These are phyloP conservation scores for Amanita muscaria DNA, from an alignment of 768 basidiomycete species.

Conservation along the genomic window DNA sequence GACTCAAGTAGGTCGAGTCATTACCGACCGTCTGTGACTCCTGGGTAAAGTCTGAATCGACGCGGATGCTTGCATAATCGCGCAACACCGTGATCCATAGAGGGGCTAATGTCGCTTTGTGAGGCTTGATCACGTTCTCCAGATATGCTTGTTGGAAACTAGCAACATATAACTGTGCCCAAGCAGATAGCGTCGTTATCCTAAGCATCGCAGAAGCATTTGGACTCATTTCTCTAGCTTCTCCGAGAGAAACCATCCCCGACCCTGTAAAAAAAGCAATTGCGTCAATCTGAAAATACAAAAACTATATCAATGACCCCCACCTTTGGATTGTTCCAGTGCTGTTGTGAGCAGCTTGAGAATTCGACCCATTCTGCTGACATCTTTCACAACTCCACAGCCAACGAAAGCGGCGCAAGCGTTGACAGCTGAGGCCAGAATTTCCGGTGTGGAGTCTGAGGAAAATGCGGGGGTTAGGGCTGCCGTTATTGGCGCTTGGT, in stretches of 20 bases:
- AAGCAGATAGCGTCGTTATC: conserved; percentile 87
- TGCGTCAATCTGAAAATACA: too few species aligned
- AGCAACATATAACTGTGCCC: conserved; percentile 87
- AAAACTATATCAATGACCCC: too few species aligned
- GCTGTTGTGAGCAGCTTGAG: conserved; percentile 81
- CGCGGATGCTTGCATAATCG: conserved; percentile 87
- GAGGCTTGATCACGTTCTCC: conserved; percentile 71
- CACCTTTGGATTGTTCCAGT: conserved; percentile 86
- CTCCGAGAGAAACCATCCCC: conserved; percentile 78
- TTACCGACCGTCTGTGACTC: conserved; percentile 66
- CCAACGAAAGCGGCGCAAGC: conserved; percentile 95
- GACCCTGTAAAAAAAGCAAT: conserved; percentile 42
- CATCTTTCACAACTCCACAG: conserved; percentile 88
- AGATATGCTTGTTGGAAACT: conserved; percentile 69
- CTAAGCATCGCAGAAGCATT: conserved; percentile 94
- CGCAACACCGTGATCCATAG: conserved; percentile 86
- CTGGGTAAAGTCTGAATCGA: conserved; percentile 80
- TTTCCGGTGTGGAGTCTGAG: conserved; percentile 91
- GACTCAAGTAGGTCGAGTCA: conserved; percentile 77
- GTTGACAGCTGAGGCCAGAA: conserved; percentile 84
- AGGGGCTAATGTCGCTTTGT: conserved; percentile 62
- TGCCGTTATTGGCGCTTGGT: conserved; percentile 96
- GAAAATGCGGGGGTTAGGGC: conserved; percentile 96
- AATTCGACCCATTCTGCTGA: conserved; percentile 88
- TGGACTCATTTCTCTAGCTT: conserved; percentile 78